A percentile compares a stretch with the other conserved stretches of the same genome.
Evolutionary conservation across 2,329 filamentous ascomycete genomes (phyloP).

Genomic region (Immersiporthe knoxdaviesiana): DNA sequence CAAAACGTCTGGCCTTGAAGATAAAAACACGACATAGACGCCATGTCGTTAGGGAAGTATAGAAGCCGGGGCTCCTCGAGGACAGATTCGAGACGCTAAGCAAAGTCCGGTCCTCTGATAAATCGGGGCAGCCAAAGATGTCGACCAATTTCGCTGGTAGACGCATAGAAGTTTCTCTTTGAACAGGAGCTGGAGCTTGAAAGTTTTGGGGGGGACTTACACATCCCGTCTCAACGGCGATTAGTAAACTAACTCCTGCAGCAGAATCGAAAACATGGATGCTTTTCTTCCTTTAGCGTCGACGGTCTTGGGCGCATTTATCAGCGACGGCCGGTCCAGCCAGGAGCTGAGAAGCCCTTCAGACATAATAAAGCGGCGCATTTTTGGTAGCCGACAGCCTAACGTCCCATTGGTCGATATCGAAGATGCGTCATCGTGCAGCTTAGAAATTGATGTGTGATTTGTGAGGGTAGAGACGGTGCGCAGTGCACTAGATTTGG

Average conservation of each 20-base stretch:
- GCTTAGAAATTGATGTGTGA: constrained; percentile 21
- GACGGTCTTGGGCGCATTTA: constrained; percentile 22
- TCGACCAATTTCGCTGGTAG: background rate
- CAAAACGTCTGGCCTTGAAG: background rate
- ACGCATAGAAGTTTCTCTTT: background rate
- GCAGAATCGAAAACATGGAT: background rate
- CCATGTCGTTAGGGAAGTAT: background rate
- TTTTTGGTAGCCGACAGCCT: background rate
- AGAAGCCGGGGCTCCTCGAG: background rate
- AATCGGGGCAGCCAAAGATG: background rate
- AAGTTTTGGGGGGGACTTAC: no score
- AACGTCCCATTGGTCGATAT: constrained; percentile 13
- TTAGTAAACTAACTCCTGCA: constrained; percentile 19
- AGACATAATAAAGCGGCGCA: background rate
- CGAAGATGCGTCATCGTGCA: constrained; percentile 20
- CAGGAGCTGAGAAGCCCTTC: background rate
- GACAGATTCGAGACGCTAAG: background rate
- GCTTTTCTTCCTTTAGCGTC: constrained; percentile 7
- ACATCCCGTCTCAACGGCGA: background rate
- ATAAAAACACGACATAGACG: background rate
- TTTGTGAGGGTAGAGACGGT: background rate
- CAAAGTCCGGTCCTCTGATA: no score
- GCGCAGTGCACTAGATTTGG: background rate
- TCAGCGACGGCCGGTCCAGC: constrained; percentile 3
- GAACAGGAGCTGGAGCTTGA: background rate